These are phyloP conservation scores for Cystoderma amianthinum DNA, from an alignment of 768 basidiomycete species.

Conservation along the genomic window DNA sequence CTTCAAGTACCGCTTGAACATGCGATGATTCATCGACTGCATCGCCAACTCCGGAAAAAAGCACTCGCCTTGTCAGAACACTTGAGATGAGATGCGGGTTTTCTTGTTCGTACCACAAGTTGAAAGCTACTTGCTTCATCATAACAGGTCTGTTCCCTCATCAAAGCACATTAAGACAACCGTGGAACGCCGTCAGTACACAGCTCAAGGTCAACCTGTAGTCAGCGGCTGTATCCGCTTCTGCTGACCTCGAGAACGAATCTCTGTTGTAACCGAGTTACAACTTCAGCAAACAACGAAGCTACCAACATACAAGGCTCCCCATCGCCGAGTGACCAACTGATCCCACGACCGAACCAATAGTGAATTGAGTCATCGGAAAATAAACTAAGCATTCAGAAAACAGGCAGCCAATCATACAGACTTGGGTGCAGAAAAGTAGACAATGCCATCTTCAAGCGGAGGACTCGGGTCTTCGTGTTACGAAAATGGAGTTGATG, in stretches of 20 bases:
- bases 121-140: slow-evolving; percentile 16
- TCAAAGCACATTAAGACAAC: slow-evolving; percentile 9
- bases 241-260: slow-evolving; percentile 45
- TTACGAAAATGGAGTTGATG: no score
- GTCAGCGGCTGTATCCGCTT: slow-evolving; percentile 10
- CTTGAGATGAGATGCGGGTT: slow-evolving; percentile 11
- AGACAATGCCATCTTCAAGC: neutral
- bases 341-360: neutral
- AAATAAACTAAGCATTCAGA: neutral
- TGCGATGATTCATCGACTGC: neutral
- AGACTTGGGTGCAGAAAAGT: neutral
- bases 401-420: neutral
- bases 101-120: slow-evolving; percentile 25
- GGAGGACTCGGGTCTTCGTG: slow-evolving; percentile 10
- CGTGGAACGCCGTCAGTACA: slow-evolving; percentile 6
- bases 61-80: slow-evolving; percentile 25
- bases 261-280: slow-evolving; percentile 41
- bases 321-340: neutral
- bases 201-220: neutral
- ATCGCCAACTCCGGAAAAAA: slow-evolving; percentile 15
- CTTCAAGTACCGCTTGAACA: slow-evolving; percentile 2
- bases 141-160: slow-evolving; percentile 13
- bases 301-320: slow-evolving; percentile 18
- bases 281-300: slow-evolving; percentile 25
- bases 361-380: slow-evolving; percentile 8